These are phyloP conservation scores for Capronia americana DNA, from an alignment of 2,329 filamentous ascomycete species.

Conservation along the genomic window DNA sequence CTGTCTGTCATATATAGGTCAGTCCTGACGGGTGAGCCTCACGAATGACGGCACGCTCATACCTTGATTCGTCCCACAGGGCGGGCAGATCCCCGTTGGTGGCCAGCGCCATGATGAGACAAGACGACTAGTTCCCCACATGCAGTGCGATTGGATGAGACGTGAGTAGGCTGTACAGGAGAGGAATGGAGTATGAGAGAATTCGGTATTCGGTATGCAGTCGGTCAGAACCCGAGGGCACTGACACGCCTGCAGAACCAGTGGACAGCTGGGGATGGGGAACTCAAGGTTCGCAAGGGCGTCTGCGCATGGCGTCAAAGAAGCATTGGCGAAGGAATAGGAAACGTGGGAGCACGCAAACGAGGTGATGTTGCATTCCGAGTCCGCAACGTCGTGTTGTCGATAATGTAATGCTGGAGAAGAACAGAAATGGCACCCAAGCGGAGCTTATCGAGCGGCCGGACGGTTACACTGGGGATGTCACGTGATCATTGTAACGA, in stretches of 20 bases:
- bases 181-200: conserved; percentile 30
- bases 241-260: conserved; percentile 18
- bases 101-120: conserved; percentile 36
- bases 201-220: conserved; percentile 16
- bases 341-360: conserved; percentile 30
- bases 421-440: conserved; percentile 10
- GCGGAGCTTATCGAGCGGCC: conserved; percentile 1
- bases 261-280: conserved; percentile 15
- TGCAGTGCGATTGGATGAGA: conserved; percentile 35
- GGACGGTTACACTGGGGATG: not conserved
- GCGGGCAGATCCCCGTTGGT: conserved; percentile 40
- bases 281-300: conserved; percentile 19
- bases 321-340: conserved; percentile 20
- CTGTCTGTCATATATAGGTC: conserved; percentile 71
- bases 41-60: conserved; percentile 28
- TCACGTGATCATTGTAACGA: too few relatives aligned
- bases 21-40: conserved; percentile 46
- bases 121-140: conserved; percentile 25
- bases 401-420: conserved; percentile 28
- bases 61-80: conserved; percentile 43
- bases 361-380: conserved; percentile 37
- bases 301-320: conserved; percentile 30
- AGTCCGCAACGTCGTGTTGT: conserved; percentile 17
- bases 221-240: conserved; percentile 19
- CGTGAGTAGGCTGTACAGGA: conserved; percentile 21